A percentile compares a stretch with the other conserved stretches of the same genome.
These are phyloP conservation scores for Sarocladium kiliense DNA, from an alignment of 2,329 filamentous ascomycete species.

Conservation along the genomic window DNA sequence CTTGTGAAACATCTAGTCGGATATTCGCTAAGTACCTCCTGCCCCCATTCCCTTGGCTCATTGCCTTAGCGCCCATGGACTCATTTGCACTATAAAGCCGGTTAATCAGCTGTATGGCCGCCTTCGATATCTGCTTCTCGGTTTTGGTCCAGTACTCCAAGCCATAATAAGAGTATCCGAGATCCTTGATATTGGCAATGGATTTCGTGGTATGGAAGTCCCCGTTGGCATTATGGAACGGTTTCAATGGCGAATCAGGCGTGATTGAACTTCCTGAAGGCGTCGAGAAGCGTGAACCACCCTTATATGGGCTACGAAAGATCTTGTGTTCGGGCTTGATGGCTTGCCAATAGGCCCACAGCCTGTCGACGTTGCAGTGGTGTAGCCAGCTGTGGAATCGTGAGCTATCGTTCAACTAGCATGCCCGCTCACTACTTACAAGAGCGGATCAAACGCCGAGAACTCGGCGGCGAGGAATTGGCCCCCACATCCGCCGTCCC, in stretches of 20 bases:
- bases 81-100: slow-evolving; percentile 20
- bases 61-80: background rate
- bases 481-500: slow-evolving; percentile 33
- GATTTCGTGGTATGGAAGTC: slow-evolving; percentile 37
- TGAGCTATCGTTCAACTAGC: too few relatives aligned
- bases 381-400: slow-evolving; percentile 33
- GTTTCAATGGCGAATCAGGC: slow-evolving; percentile 40
- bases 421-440: slow-evolving; percentile 23
- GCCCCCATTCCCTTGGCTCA: background rate
- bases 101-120: slow-evolving; percentile 28
- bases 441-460: slow-evolving; percentile 41
- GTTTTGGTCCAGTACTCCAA: slow-evolving; percentile 30
- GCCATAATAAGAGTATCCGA: slow-evolving; percentile 36
- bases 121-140: slow-evolving; percentile 21
- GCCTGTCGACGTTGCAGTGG: slow-evolving; percentile 56
- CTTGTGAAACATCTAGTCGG: slow-evolving; percentile 26
- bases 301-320: slow-evolving; percentile 29
- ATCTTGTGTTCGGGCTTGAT: slow-evolving; percentile 30
- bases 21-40: slow-evolving; percentile 31
- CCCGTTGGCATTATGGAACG: slow-evolving; percentile 38
- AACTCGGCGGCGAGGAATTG: slow-evolving; percentile 35
- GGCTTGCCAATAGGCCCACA: slow-evolving; percentile 53
- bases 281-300: slow-evolving; percentile 34
- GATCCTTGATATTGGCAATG: slow-evolving; percentile 24
- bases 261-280: slow-evolving; percentile 33